Base-by-base conservation (phyloP, 441 rosid species). In the Capsella rubella region DNA sequence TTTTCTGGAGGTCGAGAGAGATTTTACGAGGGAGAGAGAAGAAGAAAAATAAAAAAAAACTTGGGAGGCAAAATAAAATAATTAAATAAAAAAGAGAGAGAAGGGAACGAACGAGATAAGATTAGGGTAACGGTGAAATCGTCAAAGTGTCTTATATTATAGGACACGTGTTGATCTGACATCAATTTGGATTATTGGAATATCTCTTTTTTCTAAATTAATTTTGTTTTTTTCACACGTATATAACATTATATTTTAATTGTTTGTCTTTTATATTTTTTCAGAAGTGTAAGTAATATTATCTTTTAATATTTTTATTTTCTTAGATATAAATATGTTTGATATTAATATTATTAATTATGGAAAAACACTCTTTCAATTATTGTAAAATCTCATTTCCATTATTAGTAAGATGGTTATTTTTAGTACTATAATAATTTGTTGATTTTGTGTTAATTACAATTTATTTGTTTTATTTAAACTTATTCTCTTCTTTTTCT, bases 121-220 rank as follows among this genome's bases (percentile, higher is more conserved):
- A 73, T 21, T 62, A 57, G 54, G 69, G 79, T 21, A 69, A 82
- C 74, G 78, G 84, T 71, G 85, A 71, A 74, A 71, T 76, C 76
- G 80, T 76, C 79, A 78, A 64, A 57, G 59, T 56, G 35, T 28
- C 11, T 8, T 9, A 27, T 32, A 5, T 15, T 37, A 49, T 43
- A 11, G 69, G 69, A 74, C 80, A 77, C 82, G 83, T 82, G 81
- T 42, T 42, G 75, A 76, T 80, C 72, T 72, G 84, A 77, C 84
- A 14, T 54, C 47, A 57, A 64, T 34, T 40, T 45, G 6, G 52
- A 42, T 18, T 10, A 8, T 21, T 21, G 25, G 25, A 21, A 21
- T 21, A 21, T 21, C 25, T 54, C 12, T 46, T 4, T 34, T 16
- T 21, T 21, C 25, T 21, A 21, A 21, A 21, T 21, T 21, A 21